Evolutionary conservation across 345 rosid species (phyloP).

Genomic region (Garcia nutans): DNA sequence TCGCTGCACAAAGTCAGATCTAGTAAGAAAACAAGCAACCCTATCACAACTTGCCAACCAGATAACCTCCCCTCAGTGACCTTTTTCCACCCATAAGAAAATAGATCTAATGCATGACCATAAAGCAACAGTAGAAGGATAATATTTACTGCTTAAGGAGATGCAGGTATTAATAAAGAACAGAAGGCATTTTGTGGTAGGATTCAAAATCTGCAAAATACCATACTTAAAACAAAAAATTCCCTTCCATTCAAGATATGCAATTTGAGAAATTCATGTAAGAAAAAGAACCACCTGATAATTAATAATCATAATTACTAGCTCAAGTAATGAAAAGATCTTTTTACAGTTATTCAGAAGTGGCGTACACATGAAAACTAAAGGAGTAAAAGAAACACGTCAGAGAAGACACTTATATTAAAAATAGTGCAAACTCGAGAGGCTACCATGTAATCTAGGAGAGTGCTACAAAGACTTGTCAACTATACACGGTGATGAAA

Average conservation of each 20-base stretch:
- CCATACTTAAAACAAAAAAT: neutral
- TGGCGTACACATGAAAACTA: neutral
- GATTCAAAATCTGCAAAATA: neutral
- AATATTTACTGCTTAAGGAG: no score
- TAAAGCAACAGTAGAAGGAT: neutral
- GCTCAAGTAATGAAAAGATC: neutral
- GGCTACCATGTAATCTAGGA: neutral
- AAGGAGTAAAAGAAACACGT: neutral
- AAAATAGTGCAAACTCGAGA: neutral
- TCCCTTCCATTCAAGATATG: neutral
- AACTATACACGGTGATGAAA: neutral
- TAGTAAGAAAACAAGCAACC: conserved; percentile 73
- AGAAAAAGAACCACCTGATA: neutral
- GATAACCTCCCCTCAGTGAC: conserved; percentile 22
- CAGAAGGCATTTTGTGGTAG: no score
- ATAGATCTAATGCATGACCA: neutral
- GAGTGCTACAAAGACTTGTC: neutral
- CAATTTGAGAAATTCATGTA: no score
- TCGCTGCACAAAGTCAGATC: conserved; percentile 75
- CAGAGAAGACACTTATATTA: neutral
- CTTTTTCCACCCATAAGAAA: conserved; percentile 17
- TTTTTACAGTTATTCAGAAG: neutral
- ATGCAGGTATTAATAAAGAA: neutral
- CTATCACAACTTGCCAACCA: conserved; percentile 34
- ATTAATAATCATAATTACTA: neutral